Evolutionary conservation across 2,329 filamentous ascomycete species (phyloP), one percentile per base, ranked within the genome.

Genomic region (Sporothrix dimorphospora): DNA sequence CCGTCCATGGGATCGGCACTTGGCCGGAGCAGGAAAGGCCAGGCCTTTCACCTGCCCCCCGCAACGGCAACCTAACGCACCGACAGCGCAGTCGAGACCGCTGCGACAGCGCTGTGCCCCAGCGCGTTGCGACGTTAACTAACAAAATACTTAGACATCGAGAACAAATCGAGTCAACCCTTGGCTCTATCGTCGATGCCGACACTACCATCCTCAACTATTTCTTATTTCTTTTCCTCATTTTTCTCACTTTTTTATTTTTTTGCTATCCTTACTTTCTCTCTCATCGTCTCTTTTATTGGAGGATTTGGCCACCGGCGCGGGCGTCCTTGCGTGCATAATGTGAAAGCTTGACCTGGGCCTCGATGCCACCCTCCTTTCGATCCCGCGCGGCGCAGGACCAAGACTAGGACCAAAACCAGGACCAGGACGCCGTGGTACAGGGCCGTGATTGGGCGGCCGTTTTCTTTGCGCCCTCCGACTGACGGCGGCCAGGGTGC

Each of bases 1-100:
- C 68, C 69, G 57, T 53, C 14, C 45, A 45, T 63, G 40, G 53
- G 69, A 71, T 38, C 61, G 47, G 70, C 59, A 71, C 70, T 71
- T 66, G 70, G 59, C 59, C 69, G 59, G 38, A 55, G 59, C 53
- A 45, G 69, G 69, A 42, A 65, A 63, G 55, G 57, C 40, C 55
- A 40, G 42, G 68, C 19, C 24, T 38, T 2, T n/a, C 34, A 61
- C 30, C 34, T 24, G 47, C 24, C 30, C 69, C 51, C 53, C 69
- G 19, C 57, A 63, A 30, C 69, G 55, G 42, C 40, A 51, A 38
- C 34, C 24, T n/a, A 42, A 9, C 8, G 24, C 19, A 47, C 40
- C n/a, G 67, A 40, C 30, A 55, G 38, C 34, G 59, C 59, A 63
- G 9, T 63, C 19, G 27, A 42, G 57, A 34, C 3, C 57, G 34